Conservation (phyloP, 345 rosid genomes). For the Salix koriyanagi region DNA sequence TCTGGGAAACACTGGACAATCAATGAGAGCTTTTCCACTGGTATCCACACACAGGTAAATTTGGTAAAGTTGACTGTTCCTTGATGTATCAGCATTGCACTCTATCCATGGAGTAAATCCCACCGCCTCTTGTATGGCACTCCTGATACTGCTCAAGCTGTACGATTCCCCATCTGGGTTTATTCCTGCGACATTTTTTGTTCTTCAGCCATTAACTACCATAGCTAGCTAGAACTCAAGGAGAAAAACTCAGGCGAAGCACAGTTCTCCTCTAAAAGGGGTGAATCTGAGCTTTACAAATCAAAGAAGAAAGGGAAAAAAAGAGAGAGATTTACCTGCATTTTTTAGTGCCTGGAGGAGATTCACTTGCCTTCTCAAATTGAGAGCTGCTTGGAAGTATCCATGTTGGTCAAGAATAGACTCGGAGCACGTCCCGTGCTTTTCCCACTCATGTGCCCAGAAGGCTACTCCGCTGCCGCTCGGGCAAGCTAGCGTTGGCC, state of each 20-base stretch:
- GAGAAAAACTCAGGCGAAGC: background rate
- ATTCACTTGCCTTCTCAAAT: slow-evolving; percentile 38
- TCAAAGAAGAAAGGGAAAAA: too few species aligned
- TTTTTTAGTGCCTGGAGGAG: slow-evolving; percentile 51
- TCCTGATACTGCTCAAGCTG: slow-evolving; percentile 49
- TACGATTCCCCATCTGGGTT: slow-evolving; percentile 53
- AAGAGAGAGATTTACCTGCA: slow-evolving; percentile 41
- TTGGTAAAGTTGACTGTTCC: slow-evolving; percentile 78
- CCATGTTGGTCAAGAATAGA: slow-evolving; percentile 61
- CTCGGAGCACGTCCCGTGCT: slow-evolving; percentile 93
- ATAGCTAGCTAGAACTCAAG: background rate
- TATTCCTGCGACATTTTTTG: slow-evolving; percentile 41
- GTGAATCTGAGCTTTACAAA: background rate
- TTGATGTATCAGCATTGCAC: slow-evolving; percentile 60
- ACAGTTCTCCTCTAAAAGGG: background rate
- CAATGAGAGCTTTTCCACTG: slow-evolving; percentile 53
- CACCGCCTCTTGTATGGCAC: slow-evolving; percentile 44
- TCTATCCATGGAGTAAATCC: slow-evolving; percentile 70
- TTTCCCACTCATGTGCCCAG: slow-evolving; percentile 95
- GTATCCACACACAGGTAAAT: slow-evolving; percentile 75
- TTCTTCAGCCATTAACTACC: background rate
- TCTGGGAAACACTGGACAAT: slow-evolving; percentile 71
- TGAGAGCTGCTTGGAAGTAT: slow-evolving; percentile 63
- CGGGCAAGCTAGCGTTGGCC: slow-evolving; percentile 91
- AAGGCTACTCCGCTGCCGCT: slow-evolving; percentile 51